These are phyloP conservation scores for Sanghuangporus sanghuang DNA, from an alignment of 1,284 basidiomycete species.

Conservation along the genomic window DNA sequence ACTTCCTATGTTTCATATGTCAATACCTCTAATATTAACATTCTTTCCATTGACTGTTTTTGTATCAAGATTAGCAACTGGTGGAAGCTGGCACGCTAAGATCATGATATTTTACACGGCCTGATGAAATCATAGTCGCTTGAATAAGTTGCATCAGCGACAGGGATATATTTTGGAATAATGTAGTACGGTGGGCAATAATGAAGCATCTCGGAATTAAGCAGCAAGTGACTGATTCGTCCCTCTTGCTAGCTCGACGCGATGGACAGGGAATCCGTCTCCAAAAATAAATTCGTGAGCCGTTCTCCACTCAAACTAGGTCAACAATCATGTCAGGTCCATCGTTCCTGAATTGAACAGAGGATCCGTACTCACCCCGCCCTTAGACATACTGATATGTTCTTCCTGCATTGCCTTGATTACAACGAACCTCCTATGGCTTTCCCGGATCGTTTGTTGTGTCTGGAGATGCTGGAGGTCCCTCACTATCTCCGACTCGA, in stretches of 20 bases:
- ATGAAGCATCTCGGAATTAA: neutral
- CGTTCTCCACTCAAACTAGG: conserved; percentile 20
- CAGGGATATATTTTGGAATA: too few relatives aligned
- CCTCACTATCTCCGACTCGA: conserved; percentile 11
- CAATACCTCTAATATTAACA: too few relatives aligned
- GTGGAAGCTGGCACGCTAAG: too few relatives aligned
- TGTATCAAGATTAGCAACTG: too few relatives aligned
- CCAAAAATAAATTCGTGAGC: conserved; percentile 13
- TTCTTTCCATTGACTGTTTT: too few relatives aligned
- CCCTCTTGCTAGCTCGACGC: neutral
- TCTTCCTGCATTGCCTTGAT: conserved; percentile 16
- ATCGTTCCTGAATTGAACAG: neutral
- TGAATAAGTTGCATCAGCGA: too few relatives aligned
- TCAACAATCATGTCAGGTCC: neutral
- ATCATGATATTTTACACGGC: too few relatives aligned
- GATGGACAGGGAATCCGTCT: neutral
- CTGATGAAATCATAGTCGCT: too few relatives aligned
- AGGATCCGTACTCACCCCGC: conserved; percentile 15
- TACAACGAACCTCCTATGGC: conserved; percentile 20
- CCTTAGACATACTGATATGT: conserved; percentile 15
- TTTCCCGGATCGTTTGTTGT: conserved; percentile 10
- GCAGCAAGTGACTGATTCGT: neutral
- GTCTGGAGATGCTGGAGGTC: conserved; percentile 11
- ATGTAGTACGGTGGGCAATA: neutral
- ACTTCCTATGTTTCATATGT: too few relatives aligned